Conservation (phyloP, 768 basidiomycete genomes). For the Amanita subjunquillea region DNA sequence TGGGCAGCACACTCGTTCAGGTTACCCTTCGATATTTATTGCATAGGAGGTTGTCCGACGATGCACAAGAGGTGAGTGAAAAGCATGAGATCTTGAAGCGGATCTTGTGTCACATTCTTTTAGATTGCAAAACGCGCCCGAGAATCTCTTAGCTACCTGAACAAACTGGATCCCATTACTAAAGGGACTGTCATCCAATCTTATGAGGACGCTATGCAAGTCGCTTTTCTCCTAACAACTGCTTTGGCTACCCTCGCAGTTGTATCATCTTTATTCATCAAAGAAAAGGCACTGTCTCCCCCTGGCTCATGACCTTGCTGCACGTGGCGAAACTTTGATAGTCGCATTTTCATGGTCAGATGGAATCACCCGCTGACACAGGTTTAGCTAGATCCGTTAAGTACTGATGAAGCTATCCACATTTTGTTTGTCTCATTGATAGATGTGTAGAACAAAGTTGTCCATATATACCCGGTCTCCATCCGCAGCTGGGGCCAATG, state of each 20-base stretch:
- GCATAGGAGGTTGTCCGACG: constrained; percentile 27
- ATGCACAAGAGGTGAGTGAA: constrained; percentile 42
- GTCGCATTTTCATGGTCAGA: too few relatives aligned
- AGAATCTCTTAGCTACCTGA: constrained; percentile 37
- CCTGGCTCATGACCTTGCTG: neutral
- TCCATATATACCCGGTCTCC: too few relatives aligned
- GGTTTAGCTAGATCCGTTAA: too few relatives aligned
- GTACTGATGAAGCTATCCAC: too few relatives aligned
- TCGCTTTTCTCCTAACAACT: constrained; percentile 37
- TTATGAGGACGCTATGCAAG: constrained; percentile 36
- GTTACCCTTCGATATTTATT: constrained; percentile 32
- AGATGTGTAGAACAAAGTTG: too few relatives aligned
- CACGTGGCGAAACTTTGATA: too few relatives aligned
- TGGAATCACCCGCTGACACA: too few relatives aligned
- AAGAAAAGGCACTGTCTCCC: constrained; percentile 30
- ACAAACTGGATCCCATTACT: constrained; percentile 29
- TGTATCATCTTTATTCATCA: constrained; percentile 40
- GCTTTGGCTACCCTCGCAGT: constrained; percentile 28
- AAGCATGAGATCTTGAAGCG: too few relatives aligned
- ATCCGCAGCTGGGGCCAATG: too few relatives aligned
- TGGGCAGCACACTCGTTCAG: constrained; percentile 48
- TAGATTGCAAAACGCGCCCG: constrained; percentile 40
- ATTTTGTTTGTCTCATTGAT: too few relatives aligned
- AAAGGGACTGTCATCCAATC: constrained; percentile 25
- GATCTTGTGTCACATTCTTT: too few relatives aligned